These are phyloP conservation scores for Pseudogymnoascus sp. DNA, from an alignment of 2,329 filamentous ascomycete species.

Conservation along the genomic window DNA sequence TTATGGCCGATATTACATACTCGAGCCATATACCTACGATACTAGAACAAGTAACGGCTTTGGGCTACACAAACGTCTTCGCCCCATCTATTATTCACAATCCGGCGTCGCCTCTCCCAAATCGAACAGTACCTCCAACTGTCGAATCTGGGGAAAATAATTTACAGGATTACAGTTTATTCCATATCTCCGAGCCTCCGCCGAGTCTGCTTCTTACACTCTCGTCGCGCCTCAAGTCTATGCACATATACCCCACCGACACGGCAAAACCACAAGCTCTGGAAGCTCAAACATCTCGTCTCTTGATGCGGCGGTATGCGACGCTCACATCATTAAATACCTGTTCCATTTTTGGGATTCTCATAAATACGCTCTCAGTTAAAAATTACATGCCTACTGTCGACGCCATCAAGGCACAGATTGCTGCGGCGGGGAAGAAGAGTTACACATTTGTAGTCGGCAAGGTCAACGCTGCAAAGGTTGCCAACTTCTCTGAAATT, in stretches of 20 bases:
- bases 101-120: conserved; percentile 73
- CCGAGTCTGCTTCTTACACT: conserved; percentile 81
- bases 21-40: conserved; percentile 62
- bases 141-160: conserved; percentile 34
- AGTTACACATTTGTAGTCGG: conserved; percentile 94
- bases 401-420: conserved; percentile 60
- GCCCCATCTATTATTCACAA: conserved; percentile 67
- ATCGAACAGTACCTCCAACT: conserved; percentile 57
- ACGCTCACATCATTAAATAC: conserved; percentile 73
- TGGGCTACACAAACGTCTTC: conserved; percentile 63
- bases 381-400: conserved; percentile 82
- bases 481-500: conserved; percentile 93
- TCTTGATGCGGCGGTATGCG: conserved; percentile 79
- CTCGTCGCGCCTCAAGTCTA: conserved; percentile 67
- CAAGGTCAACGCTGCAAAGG: conserved; percentile 89
- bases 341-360: conserved; percentile 78
- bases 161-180: conserved; percentile 49
- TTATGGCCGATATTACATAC: conserved; percentile 89
- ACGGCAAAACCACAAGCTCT: conserved; percentile 25
- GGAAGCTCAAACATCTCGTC: conserved; percentile 35
- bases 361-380: conserved; percentile 92
- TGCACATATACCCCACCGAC: conserved; percentile 66
- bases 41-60: conserved; percentile 40
- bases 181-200: conserved; percentile 77
- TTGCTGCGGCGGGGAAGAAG: conserved; percentile 80